Base-by-base conservation (phyloP, 1,284 basidiomycete genomes). In the Cryptococcus sp. region DNA sequence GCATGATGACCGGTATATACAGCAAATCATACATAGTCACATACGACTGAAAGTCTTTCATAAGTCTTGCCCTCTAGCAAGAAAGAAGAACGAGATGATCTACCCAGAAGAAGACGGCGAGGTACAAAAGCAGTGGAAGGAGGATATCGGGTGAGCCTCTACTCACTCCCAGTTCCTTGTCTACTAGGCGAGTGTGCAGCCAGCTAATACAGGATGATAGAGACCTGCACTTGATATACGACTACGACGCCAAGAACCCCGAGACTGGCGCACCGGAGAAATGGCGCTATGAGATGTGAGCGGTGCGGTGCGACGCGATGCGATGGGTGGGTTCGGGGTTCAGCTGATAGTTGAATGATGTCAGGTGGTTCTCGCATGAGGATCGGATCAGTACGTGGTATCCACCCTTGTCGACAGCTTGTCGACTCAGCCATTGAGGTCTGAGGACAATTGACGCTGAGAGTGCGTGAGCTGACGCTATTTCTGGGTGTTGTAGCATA, bases 201-300 rank as follows among this genome's bases (percentile, higher is more conserved):
- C n/a, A 44, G 40, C 41, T 44, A 16, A 44, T 22, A 5, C 22
- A 10, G 10, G 19, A 26, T 20, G 25, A n/a, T 37, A 55, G 54
- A 5, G 47, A 55, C 29, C 54, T 55, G 38, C 54, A 55, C 23
- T 13, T 55, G 48, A n/a, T 55, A 11, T 55, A 55, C 29, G 54
- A 55, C 48, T 55, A 55, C 41, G 54, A 49, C 48, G 54, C 54
- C 4, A 55, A 55, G 40, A 55, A 55, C n/a, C 47, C 48, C 11
- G 54, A 55, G 34, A 55, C 54, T 38, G 46, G 46, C 8, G 54
- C 38, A 13, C 47, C 54, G n/a, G 54, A 55, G 40, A 55, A 55
- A 55, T 55, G 54, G 54, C 19, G 54, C 16, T 55, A 55, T 38
- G 54, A 55, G 26, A 55, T 55, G 54, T 55, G 40, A 50, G 54